Evolutionary conservation across 495 filamentous ascomycete species (phyloP).

Genomic region (Melanomma pulvis-pyrius): DNA sequence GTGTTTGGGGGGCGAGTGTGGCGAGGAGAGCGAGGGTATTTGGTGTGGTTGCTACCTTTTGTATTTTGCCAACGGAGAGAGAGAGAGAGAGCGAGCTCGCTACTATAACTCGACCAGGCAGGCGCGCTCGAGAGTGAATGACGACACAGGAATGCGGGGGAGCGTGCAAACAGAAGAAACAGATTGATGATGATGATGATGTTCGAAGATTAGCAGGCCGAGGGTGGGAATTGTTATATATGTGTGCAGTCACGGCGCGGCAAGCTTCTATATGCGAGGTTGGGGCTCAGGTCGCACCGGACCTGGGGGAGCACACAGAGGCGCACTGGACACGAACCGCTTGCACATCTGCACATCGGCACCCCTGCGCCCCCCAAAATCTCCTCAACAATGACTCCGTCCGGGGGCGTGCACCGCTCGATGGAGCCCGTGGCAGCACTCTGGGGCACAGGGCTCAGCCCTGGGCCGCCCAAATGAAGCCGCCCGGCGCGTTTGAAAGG

Average conservation of each 20-base stretch:
- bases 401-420: background rate
- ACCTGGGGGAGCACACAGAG: background rate
- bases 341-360: background rate
- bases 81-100: no score
- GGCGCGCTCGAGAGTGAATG: background rate
- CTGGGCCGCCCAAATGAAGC: background rate
- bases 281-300: constrained; percentile 7
- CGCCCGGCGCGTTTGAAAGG: background rate
- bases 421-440: background rate
- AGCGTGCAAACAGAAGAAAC: background rate
- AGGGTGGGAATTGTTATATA: no score
- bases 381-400: no score
- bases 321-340: background rate
- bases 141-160: background rate
- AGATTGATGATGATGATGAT: background rate
- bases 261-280: background rate
- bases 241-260: no score
- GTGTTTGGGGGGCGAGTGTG: background rate
- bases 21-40: no score
- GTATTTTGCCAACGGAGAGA: background rate
- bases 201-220: no score
- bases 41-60: no score
- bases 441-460: background rate
- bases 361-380: background rate
- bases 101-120: background rate